Evolutionary conservation across 352 stramenopile species (phyloP), one percentile per base, ranked within the genome.

Genomic region (Globisporangium viniferum): DNA sequence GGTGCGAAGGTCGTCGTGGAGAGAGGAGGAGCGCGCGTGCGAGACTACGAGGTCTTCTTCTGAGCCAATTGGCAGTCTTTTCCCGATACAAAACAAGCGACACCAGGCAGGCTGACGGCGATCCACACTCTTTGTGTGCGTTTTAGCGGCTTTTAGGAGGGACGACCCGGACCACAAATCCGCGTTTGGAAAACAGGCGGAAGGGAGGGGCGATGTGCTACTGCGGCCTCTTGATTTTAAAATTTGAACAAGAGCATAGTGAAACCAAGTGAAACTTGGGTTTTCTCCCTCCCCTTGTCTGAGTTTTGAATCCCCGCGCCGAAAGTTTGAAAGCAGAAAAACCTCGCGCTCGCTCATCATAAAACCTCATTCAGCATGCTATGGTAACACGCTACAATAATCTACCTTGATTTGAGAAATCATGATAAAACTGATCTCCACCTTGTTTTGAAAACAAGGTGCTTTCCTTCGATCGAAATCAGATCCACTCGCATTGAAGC

Each of bases 221-320:
- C 24, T 4, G 12, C 24, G 4, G 14, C 18, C 15, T n/a, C 15
- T 58, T 22, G 54, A 8, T 66, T 80, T 80, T 75, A 61, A 80
- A 77, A 67, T 80, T 78, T 51, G 71, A 80, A 77, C 54, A 41
- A 27, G 44, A 31, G 6, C 22, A 79, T 79, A 79, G n/a, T 77
- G 57, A 73, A 73, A 71, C 44, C 73, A 79, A 79, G 73, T 77
- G 24, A 29, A n/a, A 27, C 0, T 12, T 39, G 55, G 15, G 24
- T 29, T 54, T 54, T 51, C 59, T 22, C 58, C 59, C 24, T 64
- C 29, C 59, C 59, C 59, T 64, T 59, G 22, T 22, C 54, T 48
- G 3, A 27, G 56, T 63, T 63, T 64, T 64, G 44, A 64, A 70
- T 65, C 57, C 35, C 41, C 41, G 44, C 64, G 64, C 64, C 44